phyloP scores from a whole-genome alignment of 2,329 filamentous ascomycete species.

The Metarhizium humberi region DNA sequence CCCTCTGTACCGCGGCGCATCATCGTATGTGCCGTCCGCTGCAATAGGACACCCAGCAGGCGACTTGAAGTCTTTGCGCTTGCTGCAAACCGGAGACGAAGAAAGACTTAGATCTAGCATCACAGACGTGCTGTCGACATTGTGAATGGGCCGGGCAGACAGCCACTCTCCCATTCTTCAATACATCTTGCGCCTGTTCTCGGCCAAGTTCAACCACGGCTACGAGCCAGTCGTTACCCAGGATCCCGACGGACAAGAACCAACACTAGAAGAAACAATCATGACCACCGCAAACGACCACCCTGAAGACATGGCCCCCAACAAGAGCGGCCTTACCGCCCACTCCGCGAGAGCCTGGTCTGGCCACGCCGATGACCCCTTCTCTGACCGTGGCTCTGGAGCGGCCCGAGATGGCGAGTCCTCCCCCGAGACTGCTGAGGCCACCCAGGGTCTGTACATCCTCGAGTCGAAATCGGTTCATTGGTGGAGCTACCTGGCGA shows the following conservation, averaged over 20 bases:
- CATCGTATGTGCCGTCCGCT: conserved; percentile 32
- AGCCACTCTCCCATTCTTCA: not conserved
- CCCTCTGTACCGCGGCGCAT: conserved; percentile 1
- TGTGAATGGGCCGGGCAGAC: not conserved
- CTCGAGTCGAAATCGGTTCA: conserved; percentile 43
- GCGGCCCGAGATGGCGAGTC: conserved; percentile 5
- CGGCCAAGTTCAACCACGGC: not conserved
- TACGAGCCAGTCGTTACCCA: not conserved
- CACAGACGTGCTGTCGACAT: not conserved
- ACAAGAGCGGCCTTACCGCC: conserved; percentile 12
- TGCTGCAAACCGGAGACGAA: conserved; percentile 41
- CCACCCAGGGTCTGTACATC: conserved; percentile 41
- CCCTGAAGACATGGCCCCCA: not conserved
- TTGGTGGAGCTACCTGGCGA: conserved; percentile 70
- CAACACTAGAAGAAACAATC: not conserved
- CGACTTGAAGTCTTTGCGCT: conserved; percentile 62
- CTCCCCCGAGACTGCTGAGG: conserved; percentile 22
- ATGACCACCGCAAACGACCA: not conserved
- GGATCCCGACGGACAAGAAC: not conserved
- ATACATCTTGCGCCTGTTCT: not conserved
- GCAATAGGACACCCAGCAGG: conserved; percentile 39
- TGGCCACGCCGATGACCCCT: conserved; percentile 10
- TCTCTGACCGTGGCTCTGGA: conserved; percentile 5
- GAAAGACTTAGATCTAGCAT: conserved; percentile 40
- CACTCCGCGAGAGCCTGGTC: not conserved